Evolutionary conservation across 1,284 basidiomycete genomes (phyloP).

Genomic region (Trametes sp.): DNA sequence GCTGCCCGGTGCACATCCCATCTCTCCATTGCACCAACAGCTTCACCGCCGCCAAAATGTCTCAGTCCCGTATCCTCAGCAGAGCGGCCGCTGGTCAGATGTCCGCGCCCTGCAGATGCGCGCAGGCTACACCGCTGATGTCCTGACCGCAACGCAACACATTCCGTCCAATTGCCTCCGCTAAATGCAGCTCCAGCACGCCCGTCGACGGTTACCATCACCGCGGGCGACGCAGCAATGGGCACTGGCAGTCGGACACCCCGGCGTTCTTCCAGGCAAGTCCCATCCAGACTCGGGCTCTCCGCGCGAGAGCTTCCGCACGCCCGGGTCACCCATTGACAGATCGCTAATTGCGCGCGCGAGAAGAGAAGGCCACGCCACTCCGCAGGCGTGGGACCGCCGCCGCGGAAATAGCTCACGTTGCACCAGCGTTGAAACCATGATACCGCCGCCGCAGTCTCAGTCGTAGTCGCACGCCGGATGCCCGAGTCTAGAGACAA

Average conservation of each 20-base stretch:
- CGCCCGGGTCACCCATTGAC: background rate
- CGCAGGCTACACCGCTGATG: background rate
- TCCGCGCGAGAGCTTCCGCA: background rate
- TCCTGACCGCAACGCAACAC: background rate
- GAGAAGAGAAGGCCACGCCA: background rate
- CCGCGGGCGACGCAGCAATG: background rate
- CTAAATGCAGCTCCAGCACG: background rate
- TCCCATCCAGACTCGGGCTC: no score
- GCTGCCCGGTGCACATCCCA: background rate
- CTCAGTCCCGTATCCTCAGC: background rate
- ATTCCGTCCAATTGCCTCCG: background rate
- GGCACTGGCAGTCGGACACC: no score
- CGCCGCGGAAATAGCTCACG: constrained; percentile 1
- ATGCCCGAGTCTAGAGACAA: background rate
- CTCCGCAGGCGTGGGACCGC: background rate
- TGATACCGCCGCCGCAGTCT: background rate
- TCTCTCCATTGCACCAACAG: background rate
- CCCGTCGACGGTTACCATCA: background rate
- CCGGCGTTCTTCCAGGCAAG: background rate
- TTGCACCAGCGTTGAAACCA: no score
- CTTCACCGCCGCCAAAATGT: constrained; percentile 1
- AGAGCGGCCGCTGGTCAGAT: background rate
- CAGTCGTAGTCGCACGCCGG: no score
- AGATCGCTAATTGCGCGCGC: background rate
- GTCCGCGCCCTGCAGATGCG: background rate